phyloP scores from a whole-genome alignment of 2,329 filamentous ascomycete genomes.

The Dactylonectria macrodidyma region DNA sequence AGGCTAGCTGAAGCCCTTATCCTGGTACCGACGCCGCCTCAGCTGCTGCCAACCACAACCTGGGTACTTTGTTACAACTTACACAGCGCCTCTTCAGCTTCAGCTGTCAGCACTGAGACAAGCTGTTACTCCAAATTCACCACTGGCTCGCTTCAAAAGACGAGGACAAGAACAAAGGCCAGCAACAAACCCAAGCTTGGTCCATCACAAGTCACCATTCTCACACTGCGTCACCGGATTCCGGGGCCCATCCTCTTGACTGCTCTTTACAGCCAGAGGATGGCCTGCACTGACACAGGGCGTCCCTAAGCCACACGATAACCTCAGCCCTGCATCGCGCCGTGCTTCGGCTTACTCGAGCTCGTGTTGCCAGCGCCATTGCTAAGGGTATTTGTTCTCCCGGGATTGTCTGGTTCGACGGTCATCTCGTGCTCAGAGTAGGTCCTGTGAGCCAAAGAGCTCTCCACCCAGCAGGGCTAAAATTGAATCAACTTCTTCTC shows the following conservation, averaged over 20 bases:
- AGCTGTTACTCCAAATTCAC: constrained; percentile 38
- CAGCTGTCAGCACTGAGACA: constrained; percentile 41
- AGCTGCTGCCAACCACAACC: constrained; percentile 24
- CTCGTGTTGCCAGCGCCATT: constrained; percentile 14
- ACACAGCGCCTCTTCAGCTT: constrained; percentile 43
- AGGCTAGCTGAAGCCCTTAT: constrained; percentile 29
- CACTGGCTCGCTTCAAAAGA: constrained; percentile 39
- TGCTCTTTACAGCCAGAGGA: not conserved
- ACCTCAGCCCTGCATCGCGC: constrained; percentile 17
- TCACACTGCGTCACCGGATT: not conserved
- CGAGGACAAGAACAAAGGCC: constrained; percentile 7
- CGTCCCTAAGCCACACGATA: constrained; percentile 17
- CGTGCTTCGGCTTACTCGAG: constrained; percentile 16
- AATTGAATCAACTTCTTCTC: not conserved
- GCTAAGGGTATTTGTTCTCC: constrained; percentile 3
- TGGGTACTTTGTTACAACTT: constrained; percentile 47
- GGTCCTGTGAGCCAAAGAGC: not conserved
- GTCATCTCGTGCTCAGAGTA: not conserved
- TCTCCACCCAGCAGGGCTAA: not conserved
- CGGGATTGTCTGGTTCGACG: not conserved
- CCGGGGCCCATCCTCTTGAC: not conserved
- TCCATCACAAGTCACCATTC: not conserved
- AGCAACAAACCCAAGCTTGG: not conserved
- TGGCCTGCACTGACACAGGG: constrained; percentile 3
- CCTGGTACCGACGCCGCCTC: constrained; percentile 27